These are phyloP conservation scores for Gardenia jasminoides DNA, from an alignment of 257 asterid species.

Conservation along the genomic window DNA sequence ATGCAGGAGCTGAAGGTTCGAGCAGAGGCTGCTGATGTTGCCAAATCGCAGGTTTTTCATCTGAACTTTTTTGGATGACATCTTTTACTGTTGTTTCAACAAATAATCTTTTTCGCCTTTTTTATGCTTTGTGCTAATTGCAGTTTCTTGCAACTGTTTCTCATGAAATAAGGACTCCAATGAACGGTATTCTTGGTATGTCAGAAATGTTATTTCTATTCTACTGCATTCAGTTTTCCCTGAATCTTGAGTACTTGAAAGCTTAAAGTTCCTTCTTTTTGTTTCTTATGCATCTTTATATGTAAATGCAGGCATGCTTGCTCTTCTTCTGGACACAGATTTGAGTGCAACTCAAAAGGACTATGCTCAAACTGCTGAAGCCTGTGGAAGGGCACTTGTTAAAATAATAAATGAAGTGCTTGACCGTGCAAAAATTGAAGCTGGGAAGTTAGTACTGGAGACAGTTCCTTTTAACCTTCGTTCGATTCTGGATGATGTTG, in stretches of 20 bases:
- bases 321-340: constrained; percentile 71
- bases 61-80: constrained; percentile 9
- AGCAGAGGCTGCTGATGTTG: constrained; percentile 96
- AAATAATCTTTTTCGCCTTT: constrained; percentile 8
- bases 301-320: constrained; percentile 75
- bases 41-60: constrained; percentile 79
- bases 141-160: constrained; percentile 97
- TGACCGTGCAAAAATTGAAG: constrained; percentile 91
- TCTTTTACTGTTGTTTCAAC: constrained; percentile 14
- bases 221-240: neutral
- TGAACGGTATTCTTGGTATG: constrained; percentile 93
- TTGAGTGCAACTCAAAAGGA: constrained; percentile 83
- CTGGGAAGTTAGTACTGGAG: constrained; percentile 82
- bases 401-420: constrained; percentile 90
- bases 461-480: constrained; percentile 78
- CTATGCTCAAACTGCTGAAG: constrained; percentile 93
- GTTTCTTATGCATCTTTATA: neutral
- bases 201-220: neutral
- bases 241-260: neutral
- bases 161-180: constrained; percentile 95
- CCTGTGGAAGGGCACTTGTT: constrained; percentile 81
- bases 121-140: constrained; percentile 20
- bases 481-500: constrained; percentile 72
- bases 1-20: constrained; percentile 73
- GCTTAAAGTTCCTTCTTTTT: neutral